Conservation (phyloP, 2,329 filamentous ascomycete species). For the Pseudopithomyces maydicus region DNA sequence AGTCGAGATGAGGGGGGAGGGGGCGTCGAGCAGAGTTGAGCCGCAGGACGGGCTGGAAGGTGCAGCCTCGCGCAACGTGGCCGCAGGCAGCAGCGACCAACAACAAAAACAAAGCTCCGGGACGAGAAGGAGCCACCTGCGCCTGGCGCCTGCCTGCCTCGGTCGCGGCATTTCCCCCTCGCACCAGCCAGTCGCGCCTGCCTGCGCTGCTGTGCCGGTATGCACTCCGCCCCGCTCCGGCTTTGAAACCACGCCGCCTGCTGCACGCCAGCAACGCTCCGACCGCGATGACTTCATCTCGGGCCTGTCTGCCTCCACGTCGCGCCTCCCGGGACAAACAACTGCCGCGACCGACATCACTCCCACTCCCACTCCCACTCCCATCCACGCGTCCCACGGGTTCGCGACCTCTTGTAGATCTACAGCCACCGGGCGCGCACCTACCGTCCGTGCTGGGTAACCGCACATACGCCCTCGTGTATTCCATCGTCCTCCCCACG, state of each 20-base stretch:
- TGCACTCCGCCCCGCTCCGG: conserved; percentile 13
- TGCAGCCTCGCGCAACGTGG: neutral
- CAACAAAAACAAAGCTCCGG: too few relatives aligned
- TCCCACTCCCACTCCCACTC: too few relatives aligned
- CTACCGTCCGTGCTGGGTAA: neutral
- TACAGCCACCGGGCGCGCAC: neutral
- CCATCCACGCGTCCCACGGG: conserved; percentile 6
- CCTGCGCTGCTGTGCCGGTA: conserved; percentile 12
- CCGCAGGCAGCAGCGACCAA: neutral
- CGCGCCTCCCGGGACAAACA: conserved; percentile 8
- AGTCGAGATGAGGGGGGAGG: too few relatives aligned
- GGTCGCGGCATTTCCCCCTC: neutral
- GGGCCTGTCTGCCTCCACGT: conserved; percentile 5
- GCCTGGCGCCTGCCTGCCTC: neutral
- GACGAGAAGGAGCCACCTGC: neutral
- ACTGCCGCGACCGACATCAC: conserved; percentile 8
- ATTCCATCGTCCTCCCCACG: neutral
- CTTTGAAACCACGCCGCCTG: conserved; percentile 22
- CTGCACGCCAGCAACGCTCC: neutral
- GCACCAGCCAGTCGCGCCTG: neutral
- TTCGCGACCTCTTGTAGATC: neutral
- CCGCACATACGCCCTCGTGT: neutral
- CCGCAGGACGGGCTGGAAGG: neutral
- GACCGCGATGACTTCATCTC: conserved; percentile 16
- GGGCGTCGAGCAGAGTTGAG: too few relatives aligned